A percentile compares a stretch with the other conserved stretches of the same genome.
Conservation (phyloP, 2,329 filamentous ascomycete species). For the Pseudogymnoascus sp. region DNA sequence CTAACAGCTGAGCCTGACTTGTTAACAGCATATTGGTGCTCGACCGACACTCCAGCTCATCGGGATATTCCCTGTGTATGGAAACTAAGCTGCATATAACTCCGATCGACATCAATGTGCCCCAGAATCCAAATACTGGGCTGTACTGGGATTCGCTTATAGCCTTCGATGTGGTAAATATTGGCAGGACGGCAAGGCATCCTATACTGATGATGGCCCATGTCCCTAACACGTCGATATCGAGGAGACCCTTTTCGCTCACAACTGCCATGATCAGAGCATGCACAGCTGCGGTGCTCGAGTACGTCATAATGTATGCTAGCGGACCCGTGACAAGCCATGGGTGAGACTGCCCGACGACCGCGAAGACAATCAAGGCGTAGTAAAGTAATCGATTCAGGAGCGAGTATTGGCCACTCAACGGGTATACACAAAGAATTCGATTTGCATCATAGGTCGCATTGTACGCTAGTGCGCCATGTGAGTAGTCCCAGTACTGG, state of each 20-base stretch:
- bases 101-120: background rate
- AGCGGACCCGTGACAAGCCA: background rate
- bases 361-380: background rate
- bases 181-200: background rate
- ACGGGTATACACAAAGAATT: background rate
- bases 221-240: background rate
- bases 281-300: background rate
- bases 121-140: background rate
- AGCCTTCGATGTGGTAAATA: background rate
- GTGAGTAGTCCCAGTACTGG: background rate
- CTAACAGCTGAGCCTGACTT: background rate
- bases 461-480: background rate
- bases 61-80: background rate
- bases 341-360: background rate
- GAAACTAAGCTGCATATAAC: background rate
- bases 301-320: background rate
- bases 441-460: background rate
- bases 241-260: background rate
- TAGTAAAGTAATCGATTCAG: constrained; percentile 1
- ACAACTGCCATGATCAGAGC: background rate
- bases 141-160: background rate
- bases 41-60: background rate
- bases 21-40: background rate
- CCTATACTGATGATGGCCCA: background rate
- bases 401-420: background rate